These are phyloP conservation scores for Talaromyces proteolyticus DNA, from an alignment of 495 filamentous ascomycete genomes.

Conservation along the genomic window DNA sequence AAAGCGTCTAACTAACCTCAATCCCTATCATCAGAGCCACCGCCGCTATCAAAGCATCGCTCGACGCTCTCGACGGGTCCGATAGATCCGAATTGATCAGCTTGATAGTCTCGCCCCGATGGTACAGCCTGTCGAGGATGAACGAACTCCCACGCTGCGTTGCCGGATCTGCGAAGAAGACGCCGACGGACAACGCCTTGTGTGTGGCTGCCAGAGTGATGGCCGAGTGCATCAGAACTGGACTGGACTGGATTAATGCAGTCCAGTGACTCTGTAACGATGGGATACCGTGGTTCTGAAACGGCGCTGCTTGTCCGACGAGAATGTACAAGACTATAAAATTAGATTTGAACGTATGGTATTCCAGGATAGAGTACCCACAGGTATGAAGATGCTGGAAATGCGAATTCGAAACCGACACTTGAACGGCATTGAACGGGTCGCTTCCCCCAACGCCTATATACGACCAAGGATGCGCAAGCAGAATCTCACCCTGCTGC, in stretches of 20 bases:
- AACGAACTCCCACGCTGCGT: slow-evolving; percentile 25
- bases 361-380: slow-evolving; percentile 13
- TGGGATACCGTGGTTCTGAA: slow-evolving; percentile 30
- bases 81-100: slow-evolving; percentile 40
- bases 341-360: not conserved
- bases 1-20: slow-evolving; percentile 24
- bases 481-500: too few relatives aligned
- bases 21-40: slow-evolving; percentile 40
- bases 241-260: slow-evolving; percentile 31
- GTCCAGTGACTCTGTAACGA: slow-evolving; percentile 37
- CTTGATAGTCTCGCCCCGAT: slow-evolving; percentile 40
- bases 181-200: slow-evolving; percentile 29
- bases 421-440: slow-evolving; percentile 36
- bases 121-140: slow-evolving; percentile 37
- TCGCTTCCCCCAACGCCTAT: slow-evolving; percentile 30
- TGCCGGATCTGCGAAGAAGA: slow-evolving; percentile 30
- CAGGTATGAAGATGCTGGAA: slow-evolving; percentile 36
- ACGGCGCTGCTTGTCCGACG: slow-evolving; percentile 33
- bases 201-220: slow-evolving; percentile 40
- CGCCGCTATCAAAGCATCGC: slow-evolving; percentile 39
- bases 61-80: slow-evolving; percentile 32
- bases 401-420: slow-evolving; percentile 36
- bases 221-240: slow-evolving; percentile 34
- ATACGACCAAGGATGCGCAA: slow-evolving; percentile 8
- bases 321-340: slow-evolving; percentile 34